Percentiles rank a stretch among this genome's conserved stretches.
Evolutionary conservation across 1,284 basidiomycete species (phyloP).

Genomic region (Fomitiporia mediterranea): DNA sequence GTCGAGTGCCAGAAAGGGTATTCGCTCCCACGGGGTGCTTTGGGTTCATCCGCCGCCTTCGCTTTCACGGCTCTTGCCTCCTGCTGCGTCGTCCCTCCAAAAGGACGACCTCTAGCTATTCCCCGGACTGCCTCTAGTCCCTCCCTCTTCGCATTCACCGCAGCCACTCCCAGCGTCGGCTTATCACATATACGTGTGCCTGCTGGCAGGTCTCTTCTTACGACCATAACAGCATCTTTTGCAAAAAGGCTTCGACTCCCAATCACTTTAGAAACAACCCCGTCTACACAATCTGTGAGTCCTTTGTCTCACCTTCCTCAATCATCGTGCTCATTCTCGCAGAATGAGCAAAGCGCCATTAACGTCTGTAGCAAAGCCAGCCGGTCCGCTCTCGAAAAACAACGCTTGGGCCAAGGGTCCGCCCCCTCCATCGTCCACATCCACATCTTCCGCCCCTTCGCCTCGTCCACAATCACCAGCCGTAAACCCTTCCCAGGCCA

Average conservation of each 20-base stretch:
- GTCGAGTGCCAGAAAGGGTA: no score
- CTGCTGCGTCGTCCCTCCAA: conserved; percentile 16
- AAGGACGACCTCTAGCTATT: conserved; percentile 18
- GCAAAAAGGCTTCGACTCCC: conserved; percentile 17
- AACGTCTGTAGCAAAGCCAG: conserved; percentile 62
- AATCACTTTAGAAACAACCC: conserved; percentile 9
- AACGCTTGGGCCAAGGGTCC: conserved; percentile 82
- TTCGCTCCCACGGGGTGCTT: neutral
- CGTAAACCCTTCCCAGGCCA: conserved; percentile 39
- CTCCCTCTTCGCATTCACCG: conserved; percentile 6
- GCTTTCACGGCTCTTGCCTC: conserved; percentile 11
- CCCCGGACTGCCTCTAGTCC: conserved; percentile 14
- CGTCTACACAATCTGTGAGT: conserved; percentile 50
- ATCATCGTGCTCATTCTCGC: conserved; percentile 18
- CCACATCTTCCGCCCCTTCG: conserved; percentile 56
- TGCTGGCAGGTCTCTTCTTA: conserved; percentile 85
- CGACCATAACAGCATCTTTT: conserved; percentile 54
- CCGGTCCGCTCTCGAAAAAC: conserved; percentile 60
- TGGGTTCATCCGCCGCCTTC: neutral
- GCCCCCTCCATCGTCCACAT: conserved; percentile 61
- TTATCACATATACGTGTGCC: conserved; percentile 49
- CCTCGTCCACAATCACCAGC: conserved; percentile 67
- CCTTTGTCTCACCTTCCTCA: conserved; percentile 21
- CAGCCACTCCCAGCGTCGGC: conserved; percentile 10
- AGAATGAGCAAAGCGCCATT: conserved; percentile 87